Evolutionary conservation across 2,329 filamentous ascomycete species (phyloP).

Genomic region (Kalmusia sp.): DNA sequence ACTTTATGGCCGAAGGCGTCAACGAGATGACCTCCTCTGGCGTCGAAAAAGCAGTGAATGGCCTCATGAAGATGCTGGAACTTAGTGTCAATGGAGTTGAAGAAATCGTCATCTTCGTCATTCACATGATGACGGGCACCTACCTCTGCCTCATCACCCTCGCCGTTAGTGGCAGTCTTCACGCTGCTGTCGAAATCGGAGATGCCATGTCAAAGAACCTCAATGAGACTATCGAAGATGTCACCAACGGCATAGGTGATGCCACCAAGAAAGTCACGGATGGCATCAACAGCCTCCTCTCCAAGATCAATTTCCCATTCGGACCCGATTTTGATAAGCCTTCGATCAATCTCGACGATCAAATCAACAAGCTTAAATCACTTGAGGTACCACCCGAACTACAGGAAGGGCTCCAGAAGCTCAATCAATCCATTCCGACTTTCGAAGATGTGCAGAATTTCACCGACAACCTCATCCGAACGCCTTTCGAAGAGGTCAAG

Average conservation of each 20-base stretch:
- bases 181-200: slow-evolving; percentile 69
- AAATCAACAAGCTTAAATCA: slow-evolving; percentile 71
- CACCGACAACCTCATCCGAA: slow-evolving; percentile 74
- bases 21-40: slow-evolving; percentile 83
- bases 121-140: slow-evolving; percentile 89
- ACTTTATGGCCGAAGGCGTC: slow-evolving; percentile 88
- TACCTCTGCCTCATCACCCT: slow-evolving; percentile 90
- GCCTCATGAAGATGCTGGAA: slow-evolving; percentile 78
- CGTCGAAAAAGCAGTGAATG: slow-evolving; percentile 81
- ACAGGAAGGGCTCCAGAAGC: slow-evolving; percentile 70
- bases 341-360: slow-evolving; percentile 69
- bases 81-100: slow-evolving; percentile 84
- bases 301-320: slow-evolving; percentile 48
- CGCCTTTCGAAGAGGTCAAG: slow-evolving; percentile 84
- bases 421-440: slow-evolving; percentile 81
- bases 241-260: slow-evolving; percentile 59
- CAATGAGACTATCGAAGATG: slow-evolving; percentile 67
- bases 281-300: slow-evolving; percentile 48
- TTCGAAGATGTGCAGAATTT: slow-evolving; percentile 86
- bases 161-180: slow-evolving; percentile 78
- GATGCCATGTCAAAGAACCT: slow-evolving; percentile 67
- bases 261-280: slow-evolving; percentile 41
- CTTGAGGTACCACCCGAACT: slow-evolving; percentile 74
- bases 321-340: slow-evolving; percentile 54
- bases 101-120: slow-evolving; percentile 87